Evolutionary conservation across 768 basidiomycete genomes (phyloP).

Genomic region (Pluteus cervinus): DNA sequence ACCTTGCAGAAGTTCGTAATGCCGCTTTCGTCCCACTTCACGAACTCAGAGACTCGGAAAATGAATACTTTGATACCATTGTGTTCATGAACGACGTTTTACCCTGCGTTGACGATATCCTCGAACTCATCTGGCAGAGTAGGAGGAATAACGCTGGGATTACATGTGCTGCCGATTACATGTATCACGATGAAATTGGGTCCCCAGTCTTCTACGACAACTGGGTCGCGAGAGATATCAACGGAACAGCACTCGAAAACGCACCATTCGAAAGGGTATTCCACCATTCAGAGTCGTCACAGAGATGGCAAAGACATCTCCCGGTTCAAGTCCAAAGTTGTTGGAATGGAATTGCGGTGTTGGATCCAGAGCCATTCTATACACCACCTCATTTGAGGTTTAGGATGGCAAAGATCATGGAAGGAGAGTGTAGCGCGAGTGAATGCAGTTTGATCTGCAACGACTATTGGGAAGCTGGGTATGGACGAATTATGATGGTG

Average conservation of each 20-base stretch:
- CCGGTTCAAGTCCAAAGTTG: conserved; percentile 96
- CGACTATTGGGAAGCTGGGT: conserved; percentile 96
- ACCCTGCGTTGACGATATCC: conserved; percentile 94
- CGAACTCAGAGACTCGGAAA: conserved; percentile 86
- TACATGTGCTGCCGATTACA: conserved; percentile 97
- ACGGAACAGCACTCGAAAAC: conserved; percentile 97
- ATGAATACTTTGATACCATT: conserved; percentile 94
- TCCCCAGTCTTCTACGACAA: conserved; percentile 97
- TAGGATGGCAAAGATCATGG: conserved; percentile 87
- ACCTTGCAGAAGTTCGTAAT: conserved; percentile 99
- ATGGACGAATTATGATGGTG: conserved; percentile 96
- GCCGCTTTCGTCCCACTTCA: conserved; percentile 93
- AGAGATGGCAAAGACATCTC: conserved; percentile 86
- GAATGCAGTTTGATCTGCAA: conserved; percentile 98
- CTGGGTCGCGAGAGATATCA: conserved; percentile 98
- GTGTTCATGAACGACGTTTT: conserved; percentile 99
- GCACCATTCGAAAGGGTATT: conserved; percentile 94
- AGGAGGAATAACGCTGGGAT: conserved; percentile 93
- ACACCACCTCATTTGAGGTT: conserved; percentile 85
- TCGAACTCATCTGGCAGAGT: conserved; percentile 97
- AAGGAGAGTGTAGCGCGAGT: conserved; percentile 89
- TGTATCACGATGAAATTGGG: conserved; percentile 95
- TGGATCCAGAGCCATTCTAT: conserved; percentile 97
- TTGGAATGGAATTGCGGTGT: conserved; percentile 96
- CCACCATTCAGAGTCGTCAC: conserved; percentile 70